Percentiles rank a stretch among this genome's conserved stretches.
phyloP scores from a whole-genome alignment of 73 alveolate species.

The Strombidium stylifer region DNA sequence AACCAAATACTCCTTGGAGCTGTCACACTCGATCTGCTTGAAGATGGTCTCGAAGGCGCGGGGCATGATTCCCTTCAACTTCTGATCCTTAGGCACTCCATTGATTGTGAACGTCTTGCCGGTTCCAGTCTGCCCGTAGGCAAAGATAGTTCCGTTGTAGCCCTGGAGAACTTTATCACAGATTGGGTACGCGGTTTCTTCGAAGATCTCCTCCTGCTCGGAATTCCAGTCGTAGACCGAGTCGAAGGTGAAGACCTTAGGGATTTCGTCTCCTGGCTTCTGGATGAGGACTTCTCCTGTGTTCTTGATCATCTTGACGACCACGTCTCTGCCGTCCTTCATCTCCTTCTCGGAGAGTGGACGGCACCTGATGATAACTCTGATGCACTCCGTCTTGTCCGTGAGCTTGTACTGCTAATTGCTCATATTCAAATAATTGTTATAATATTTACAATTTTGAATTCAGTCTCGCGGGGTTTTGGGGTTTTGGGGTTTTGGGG shows the following conservation, averaged over 20 bases:
- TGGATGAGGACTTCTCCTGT: slow-evolving; percentile 73
- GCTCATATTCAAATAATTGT: background rate
- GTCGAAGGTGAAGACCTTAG: slow-evolving; percentile 91
- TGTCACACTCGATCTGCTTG: slow-evolving; percentile 76
- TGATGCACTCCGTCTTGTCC: slow-evolving; percentile 82
- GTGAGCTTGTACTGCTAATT: background rate
- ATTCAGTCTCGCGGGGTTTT: slow-evolving; percentile 2
- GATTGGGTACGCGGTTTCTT: slow-evolving; percentile 88
- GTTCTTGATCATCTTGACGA: slow-evolving; percentile 70
- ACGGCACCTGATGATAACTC: slow-evolving; percentile 93
- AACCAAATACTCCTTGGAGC: slow-evolving; percentile 80
- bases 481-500: slow-evolving; percentile 22
- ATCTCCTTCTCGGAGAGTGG: slow-evolving; percentile 87
- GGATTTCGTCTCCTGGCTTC: slow-evolving; percentile 59
- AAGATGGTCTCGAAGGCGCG: slow-evolving; percentile 96
- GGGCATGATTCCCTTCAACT: slow-evolving; percentile 94
- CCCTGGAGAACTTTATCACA: slow-evolving; percentile 94
- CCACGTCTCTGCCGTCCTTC: slow-evolving; percentile 73
- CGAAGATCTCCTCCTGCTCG: slow-evolving; percentile 76
- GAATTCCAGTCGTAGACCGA: slow-evolving; percentile 71
- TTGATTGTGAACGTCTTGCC: slow-evolving; percentile 98
- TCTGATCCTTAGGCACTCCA: slow-evolving; percentile 90
- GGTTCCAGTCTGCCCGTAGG: slow-evolving; percentile 99
- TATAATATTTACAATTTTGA: background rate
- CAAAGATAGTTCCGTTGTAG: slow-evolving; percentile 97